Conservation (phyloP, 306 rosid species). For the Quillaja saponaria region DNA sequence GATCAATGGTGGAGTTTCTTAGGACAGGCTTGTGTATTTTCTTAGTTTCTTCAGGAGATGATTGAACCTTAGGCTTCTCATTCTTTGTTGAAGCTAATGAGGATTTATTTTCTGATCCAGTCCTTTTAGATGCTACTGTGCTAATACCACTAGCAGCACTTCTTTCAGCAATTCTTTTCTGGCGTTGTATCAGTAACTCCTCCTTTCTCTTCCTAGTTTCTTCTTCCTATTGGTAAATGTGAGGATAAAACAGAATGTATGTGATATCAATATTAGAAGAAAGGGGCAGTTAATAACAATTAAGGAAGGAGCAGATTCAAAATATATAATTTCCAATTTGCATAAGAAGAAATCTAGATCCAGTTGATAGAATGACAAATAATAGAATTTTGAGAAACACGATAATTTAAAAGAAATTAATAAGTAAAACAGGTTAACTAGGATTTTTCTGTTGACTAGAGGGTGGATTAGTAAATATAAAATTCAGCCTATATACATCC, state of each 20-base stretch:
- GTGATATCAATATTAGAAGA: constrained; percentile 7
- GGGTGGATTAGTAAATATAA: too few species aligned
- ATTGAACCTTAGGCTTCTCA: constrained; percentile 48
- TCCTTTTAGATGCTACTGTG: constrained; percentile 42
- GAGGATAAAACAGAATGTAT: constrained; percentile 22
- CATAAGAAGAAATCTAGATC: too few species aligned
- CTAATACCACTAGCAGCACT: constrained; percentile 43
- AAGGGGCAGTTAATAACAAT: constrained; percentile 6
- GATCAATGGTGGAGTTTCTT: constrained; percentile 76
- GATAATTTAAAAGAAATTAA: too few species aligned
- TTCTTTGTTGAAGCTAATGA: constrained; percentile 39
- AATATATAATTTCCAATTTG: too few species aligned
- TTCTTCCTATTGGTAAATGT: constrained; percentile 61
- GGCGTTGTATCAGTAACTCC: constrained; percentile 64
- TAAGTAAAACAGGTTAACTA: too few species aligned
- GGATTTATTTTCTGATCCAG: constrained; percentile 40
- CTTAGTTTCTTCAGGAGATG: constrained; percentile 54
- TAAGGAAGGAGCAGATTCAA: constrained; percentile 12
- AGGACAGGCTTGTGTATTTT: constrained; percentile 61
- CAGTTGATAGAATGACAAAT: too few species aligned
- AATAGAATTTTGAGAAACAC: too few species aligned
- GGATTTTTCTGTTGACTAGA: too few species aligned
- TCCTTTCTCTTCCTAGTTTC: constrained; percentile 76
- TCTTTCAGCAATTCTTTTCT: constrained; percentile 95
- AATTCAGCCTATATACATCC: too few species aligned